These are phyloP conservation scores for Schoenoplectus tabernaemontani DNA, from an alignment of 202 grass and related monocot species.

Conservation along the genomic window DNA sequence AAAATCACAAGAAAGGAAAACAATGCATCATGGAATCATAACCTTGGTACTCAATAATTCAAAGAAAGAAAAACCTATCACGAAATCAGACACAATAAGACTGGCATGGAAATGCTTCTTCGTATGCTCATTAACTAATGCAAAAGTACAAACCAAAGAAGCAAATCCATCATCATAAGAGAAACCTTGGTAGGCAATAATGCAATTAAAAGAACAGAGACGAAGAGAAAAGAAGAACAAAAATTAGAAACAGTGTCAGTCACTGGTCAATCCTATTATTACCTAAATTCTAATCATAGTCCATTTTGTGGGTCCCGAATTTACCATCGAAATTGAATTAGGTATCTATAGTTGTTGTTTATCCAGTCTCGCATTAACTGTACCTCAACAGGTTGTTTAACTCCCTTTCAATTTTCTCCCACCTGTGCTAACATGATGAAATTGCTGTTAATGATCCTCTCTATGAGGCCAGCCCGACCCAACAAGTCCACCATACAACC, in stretches of 20 bases:
- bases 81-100: neutral
- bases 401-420: neutral
- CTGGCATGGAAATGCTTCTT: neutral
- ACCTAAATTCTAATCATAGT: neutral
- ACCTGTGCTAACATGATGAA: neutral
- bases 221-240: neutral
- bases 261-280: neutral
- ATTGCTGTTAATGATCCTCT: no score
- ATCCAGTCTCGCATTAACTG: neutral
- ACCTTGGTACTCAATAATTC: neutral
- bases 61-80: neutral
- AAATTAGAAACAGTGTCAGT: neutral
- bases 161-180: neutral
- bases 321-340: neutral
- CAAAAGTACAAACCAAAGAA: neutral
- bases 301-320: neutral
- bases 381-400: no score
- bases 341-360: neutral
- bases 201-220: neutral
- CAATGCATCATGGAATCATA: neutral
- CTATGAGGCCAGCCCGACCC: conserved; percentile 53
- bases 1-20: neutral
- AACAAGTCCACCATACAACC: conserved; percentile 77
- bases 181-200: neutral
- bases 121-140: neutral